phyloP scores from a whole-genome alignment of 208 protist genomes.

The Leishmania aethiopica region DNA sequence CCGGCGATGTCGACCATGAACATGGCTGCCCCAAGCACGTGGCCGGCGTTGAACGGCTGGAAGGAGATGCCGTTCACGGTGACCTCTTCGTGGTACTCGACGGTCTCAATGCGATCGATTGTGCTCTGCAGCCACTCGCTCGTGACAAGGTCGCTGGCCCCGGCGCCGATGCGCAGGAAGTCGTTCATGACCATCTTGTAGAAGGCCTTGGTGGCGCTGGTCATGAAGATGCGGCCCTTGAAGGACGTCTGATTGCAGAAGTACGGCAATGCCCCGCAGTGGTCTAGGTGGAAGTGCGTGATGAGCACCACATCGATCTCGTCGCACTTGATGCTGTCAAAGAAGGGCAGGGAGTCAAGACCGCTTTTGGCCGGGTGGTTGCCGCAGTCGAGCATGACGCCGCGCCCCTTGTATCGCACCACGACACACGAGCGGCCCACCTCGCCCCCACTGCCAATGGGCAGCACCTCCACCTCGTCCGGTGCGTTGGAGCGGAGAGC shows the following conservation, averaged over 20 bases:
- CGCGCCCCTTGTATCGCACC: constrained; percentile 95
- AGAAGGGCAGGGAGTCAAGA: constrained; percentile 96
- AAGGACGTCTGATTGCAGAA: constrained; percentile 96
- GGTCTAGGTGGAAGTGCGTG: constrained; percentile 98
- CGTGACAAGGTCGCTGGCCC: constrained; percentile 91
- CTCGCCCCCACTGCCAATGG: constrained; percentile 97
- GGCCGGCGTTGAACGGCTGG: constrained; percentile 97
- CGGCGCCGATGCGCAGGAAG: constrained; percentile 93
- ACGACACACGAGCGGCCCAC: constrained; percentile 98
- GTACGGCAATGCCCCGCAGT: constrained; percentile 97
- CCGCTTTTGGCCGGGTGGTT: constrained; percentile 97
- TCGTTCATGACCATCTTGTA: constrained; percentile 98
- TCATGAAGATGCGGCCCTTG: constrained; percentile 97
- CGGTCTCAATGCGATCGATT: constrained; percentile 95
- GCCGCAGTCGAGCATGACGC: constrained; percentile 99
- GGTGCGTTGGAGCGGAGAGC: constrained; percentile 17
- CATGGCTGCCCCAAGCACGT: constrained; percentile 98
- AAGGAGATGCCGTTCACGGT: constrained; percentile 97
- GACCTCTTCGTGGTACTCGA: constrained; percentile 98
- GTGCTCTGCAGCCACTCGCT: constrained; percentile 94
- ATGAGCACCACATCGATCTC: constrained; percentile 96
- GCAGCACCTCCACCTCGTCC: constrained; percentile 94
- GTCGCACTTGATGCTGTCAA: constrained; percentile 95
- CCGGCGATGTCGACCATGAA: constrained; percentile 99
- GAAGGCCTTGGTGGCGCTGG: constrained; percentile 97